Conservation (phyloP, 106 monocot species). For the Phalaenopsis equestris region DNA sequence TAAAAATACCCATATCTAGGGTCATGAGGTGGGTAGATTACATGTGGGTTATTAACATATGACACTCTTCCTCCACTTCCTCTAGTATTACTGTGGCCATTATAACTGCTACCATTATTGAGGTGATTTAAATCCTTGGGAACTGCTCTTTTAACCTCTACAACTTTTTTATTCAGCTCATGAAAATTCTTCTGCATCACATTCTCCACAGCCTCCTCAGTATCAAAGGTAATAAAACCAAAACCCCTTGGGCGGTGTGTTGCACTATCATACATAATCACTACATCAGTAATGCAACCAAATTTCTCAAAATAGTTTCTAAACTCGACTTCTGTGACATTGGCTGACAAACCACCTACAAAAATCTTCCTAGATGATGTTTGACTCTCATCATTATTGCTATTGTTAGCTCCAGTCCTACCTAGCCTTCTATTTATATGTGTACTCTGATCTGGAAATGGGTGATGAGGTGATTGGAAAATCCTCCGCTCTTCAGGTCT, state of each 20-base stretch:
- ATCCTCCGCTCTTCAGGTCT: slow-evolving; percentile 19
- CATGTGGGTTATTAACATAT: slow-evolving; percentile 11
- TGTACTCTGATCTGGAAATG: slow-evolving; percentile 8
- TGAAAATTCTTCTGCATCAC: slow-evolving; percentile 50
- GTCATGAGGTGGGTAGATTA: slow-evolving; percentile 18
- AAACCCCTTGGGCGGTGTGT: slow-evolving; percentile 68
- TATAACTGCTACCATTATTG: slow-evolving; percentile 11
- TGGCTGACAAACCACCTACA: slow-evolving; percentile 63
- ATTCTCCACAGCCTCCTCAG: slow-evolving; percentile 49
- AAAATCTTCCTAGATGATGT: slow-evolving; percentile 58
- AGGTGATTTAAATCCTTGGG: slow-evolving; percentile 38
- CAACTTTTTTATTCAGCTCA: slow-evolving; percentile 51
- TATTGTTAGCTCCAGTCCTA: slow-evolving; percentile 12
- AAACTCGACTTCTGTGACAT: slow-evolving; percentile 42
- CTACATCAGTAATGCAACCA: slow-evolving; percentile 50
- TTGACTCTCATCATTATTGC: slow-evolving; percentile 2
- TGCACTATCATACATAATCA: slow-evolving; percentile 55
- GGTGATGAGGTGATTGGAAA: slow-evolving; percentile 11
- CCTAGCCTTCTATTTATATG: slow-evolving; percentile 9
- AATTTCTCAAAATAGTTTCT: slow-evolving; percentile 53
- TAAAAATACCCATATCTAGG: slow-evolving; percentile 24
- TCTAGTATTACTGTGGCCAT: slow-evolving; percentile 5
- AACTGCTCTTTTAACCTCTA: slow-evolving; percentile 78
- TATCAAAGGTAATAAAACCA: slow-evolving; percentile 79
- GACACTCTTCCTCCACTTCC: slow-evolving; percentile 14